A percentile compares a stretch with the other conserved stretches of the same genome.
Conservation (phyloP, 2,329 filamentous ascomycete genomes). For the Cladophialophora psammophila region DNA sequence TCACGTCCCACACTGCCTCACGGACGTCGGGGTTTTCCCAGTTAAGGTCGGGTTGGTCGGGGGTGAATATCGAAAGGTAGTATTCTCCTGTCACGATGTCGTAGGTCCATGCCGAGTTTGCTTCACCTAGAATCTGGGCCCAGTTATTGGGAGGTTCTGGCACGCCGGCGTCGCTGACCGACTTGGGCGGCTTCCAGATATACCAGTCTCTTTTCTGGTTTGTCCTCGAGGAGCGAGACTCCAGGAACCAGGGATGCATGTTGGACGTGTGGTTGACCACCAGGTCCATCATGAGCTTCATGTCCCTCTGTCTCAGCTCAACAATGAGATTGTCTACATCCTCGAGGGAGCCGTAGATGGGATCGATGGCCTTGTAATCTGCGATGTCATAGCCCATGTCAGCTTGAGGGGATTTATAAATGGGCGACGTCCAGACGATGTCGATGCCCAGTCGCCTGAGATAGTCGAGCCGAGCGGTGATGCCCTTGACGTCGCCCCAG, state of each 20-base stretch:
- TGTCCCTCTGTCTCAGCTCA: slow-evolving; percentile 53
- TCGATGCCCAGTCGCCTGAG: slow-evolving; percentile 68
- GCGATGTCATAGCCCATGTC: slow-evolving; percentile 60
- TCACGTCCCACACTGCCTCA: slow-evolving; percentile 73
- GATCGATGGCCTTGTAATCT: slow-evolving; percentile 55
- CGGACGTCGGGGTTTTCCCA: slow-evolving; percentile 77
- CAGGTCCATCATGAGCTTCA: slow-evolving; percentile 60
- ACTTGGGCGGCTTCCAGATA: slow-evolving; percentile 61
- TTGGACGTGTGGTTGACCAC: slow-evolving; percentile 56
- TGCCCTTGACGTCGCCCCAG: slow-evolving; percentile 70
- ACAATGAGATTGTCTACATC: slow-evolving; percentile 56
- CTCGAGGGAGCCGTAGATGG: slow-evolving; percentile 54
- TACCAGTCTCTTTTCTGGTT: slow-evolving; percentile 75
- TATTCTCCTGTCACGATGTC: slow-evolving; percentile 77
- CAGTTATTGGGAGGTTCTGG: slow-evolving; percentile 79
- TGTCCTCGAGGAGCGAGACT: slow-evolving; percentile 67
- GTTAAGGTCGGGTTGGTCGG: slow-evolving; percentile 83
- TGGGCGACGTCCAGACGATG: slow-evolving; percentile 64
- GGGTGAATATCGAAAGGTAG: slow-evolving; percentile 77
- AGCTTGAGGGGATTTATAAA: slow-evolving; percentile 61
- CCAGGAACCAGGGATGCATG: slow-evolving; percentile 68
- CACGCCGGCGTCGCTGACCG: slow-evolving; percentile 62
- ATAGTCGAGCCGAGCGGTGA: slow-evolving; percentile 71
- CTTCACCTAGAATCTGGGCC: slow-evolving; percentile 51
- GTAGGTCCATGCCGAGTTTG: slow-evolving; percentile 62